Evolutionary conservation across 1,284 basidiomycete genomes (phyloP).

Genomic region (Ganoderma meredithae): DNA sequence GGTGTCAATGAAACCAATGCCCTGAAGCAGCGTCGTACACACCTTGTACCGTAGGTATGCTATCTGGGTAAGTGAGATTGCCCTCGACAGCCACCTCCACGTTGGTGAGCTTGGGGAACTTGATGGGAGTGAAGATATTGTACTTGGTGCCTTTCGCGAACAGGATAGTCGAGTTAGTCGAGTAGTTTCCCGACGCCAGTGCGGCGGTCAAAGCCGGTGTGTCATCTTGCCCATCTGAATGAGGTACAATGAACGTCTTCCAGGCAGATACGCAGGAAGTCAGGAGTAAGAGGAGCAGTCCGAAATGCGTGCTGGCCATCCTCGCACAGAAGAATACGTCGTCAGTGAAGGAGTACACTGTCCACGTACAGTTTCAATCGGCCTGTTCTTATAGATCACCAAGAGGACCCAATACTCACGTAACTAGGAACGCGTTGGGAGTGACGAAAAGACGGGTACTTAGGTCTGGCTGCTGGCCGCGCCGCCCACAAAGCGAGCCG

Average conservation of each 20-base stretch:
- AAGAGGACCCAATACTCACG: neutral
- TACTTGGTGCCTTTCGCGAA: conserved; percentile 64
- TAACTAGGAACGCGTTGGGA: neutral
- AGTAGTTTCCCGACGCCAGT: conserved; percentile 47
- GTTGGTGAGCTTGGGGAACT: conserved; percentile 61
- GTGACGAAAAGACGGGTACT: neutral
- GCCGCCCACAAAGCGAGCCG: neutral
- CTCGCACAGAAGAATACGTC: neutral
- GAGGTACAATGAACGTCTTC: conserved; percentile 60
- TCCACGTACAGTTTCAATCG: neutral
- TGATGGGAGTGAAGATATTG: conserved; percentile 65
- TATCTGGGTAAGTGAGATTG: conserved; percentile 61
- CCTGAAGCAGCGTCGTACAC: conserved; percentile 15
- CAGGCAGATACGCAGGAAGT: conserved; percentile 43
- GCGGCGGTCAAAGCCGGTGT: conserved; percentile 54
- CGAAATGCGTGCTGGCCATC: conserved; percentile 4
- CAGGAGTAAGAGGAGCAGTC: conserved; percentile 10
- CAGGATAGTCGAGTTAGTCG: conserved; percentile 58
- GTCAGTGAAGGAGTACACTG: neutral
- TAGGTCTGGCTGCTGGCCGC: neutral
- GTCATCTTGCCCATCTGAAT: conserved; percentile 56
- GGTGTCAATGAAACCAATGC: neutral
- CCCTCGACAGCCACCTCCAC: conserved; percentile 66
- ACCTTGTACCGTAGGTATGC: conserved; percentile 65
- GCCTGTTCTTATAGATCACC: neutral